Conservation (phyloP, 768 basidiomycete genomes). For the Strobilomyces confusus region DNA sequence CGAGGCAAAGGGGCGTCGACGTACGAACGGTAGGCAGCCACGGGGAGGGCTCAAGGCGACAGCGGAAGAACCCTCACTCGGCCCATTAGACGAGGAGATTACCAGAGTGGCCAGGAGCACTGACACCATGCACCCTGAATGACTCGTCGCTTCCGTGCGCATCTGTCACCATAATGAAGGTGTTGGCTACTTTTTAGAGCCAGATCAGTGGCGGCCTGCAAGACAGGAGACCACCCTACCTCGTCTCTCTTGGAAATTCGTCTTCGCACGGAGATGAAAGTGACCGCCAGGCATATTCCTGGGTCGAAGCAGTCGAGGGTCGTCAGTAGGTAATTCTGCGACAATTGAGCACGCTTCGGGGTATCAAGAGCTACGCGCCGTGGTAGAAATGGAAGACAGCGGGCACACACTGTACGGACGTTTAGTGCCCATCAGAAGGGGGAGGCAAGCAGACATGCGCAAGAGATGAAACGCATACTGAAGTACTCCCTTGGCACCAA, state of each 20-base stretch:
- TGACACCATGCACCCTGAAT: slow-evolving; percentile 11
- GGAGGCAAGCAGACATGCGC: slow-evolving; percentile 6
- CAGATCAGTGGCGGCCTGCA: slow-evolving; percentile 19
- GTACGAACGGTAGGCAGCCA: slow-evolving; percentile 6
- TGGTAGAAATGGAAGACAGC: slow-evolving; percentile 19
- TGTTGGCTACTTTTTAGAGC: slow-evolving; percentile 4
- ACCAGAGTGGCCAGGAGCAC: not conserved
- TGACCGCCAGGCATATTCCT: slow-evolving; percentile 1
- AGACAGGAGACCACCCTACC: slow-evolving; percentile 10
- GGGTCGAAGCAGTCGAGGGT: slow-evolving; percentile 4
- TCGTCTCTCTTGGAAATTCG: slow-evolving; percentile 12
- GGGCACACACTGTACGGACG: slow-evolving; percentile 5
- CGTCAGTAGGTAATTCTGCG: slow-evolving; percentile 8
- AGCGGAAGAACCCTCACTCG: slow-evolving; percentile 11
- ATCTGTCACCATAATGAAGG: slow-evolving; percentile 15
- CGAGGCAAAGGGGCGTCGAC: not conserved
- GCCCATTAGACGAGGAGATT: slow-evolving; percentile 12
- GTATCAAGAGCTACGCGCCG: slow-evolving; percentile 22
- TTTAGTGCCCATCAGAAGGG: slow-evolving; percentile 14
- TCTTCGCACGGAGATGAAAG: slow-evolving; percentile 26
- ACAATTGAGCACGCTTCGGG: slow-evolving; percentile 8
- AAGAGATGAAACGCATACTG: slow-evolving; percentile 6
- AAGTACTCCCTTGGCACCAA: slow-evolving; percentile 2
- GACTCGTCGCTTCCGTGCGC: slow-evolving; percentile 8
- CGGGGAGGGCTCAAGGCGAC: slow-evolving; percentile 28